Evolutionary conservation across 352 stramenopile genomes (phyloP), one percentile per base, ranked within the genome.

Genomic region (Thraustochytrium striatum): DNA sequence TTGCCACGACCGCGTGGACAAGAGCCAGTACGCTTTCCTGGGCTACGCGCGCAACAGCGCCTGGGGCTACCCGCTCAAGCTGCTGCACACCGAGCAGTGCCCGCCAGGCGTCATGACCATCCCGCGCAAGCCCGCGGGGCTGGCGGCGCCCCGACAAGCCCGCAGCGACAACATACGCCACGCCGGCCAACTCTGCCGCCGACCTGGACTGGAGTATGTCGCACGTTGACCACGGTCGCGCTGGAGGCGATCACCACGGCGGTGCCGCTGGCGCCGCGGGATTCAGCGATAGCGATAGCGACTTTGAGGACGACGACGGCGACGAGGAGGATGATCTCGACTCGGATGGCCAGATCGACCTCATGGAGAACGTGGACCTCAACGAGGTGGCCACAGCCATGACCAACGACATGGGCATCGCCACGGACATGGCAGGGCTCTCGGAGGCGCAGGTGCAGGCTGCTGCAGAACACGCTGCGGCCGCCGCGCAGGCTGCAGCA

Each of bases 171-270:
- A 28, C 52, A 25, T 1, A 32, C 25, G 7, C 9, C 19, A 25
- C 9, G 25, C 19, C 52, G 16, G 52, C 52, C 52, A n/a, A 21
- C 58, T 44, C 58, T 7, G 39, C 35, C 5, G 65, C 3, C 5
- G 65, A 75, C 30, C 61, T 75, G 44, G 41, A 75, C 16, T 75
- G 65, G 65, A 61, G 32, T 5, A 30, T 75, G 13, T 9, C 65
- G 30, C 16, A 75, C 39, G 39, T 13, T 13, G 39, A 13, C 39
- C 5, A 13, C 39, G 39, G 5, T 47, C 5, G 39, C 39, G 39
- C 39, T 13, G 39, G 39, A 5, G 39, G 39, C 39, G 39, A 5
- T 47, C 5, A 5, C 39, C 39, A 13, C 39, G 39, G 39, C 39
- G 13, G 5, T 47, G 39, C 39, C 39, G 5, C 5, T 5, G 5